phyloP scores from a whole-genome alignment of 202 grass and related monocot species.

The Alloteropsis angusta region DNA sequence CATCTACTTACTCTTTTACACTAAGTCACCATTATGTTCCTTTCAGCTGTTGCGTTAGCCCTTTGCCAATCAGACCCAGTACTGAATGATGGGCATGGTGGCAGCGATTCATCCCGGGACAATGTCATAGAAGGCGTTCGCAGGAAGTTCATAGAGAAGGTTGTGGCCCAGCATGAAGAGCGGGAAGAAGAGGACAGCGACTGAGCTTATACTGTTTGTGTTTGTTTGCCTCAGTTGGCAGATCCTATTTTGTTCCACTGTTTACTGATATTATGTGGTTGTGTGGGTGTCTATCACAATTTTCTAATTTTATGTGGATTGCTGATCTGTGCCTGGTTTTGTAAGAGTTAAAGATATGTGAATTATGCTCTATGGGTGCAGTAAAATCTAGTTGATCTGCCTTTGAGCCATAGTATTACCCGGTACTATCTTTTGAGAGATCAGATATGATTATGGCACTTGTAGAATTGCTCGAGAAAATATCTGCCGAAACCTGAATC shows the following conservation, averaged over 20 bases:
- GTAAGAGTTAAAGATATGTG: not conserved
- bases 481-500: not conserved
- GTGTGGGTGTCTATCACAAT: not conserved
- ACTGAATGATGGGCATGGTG: constrained; percentile 73
- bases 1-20: not conserved
- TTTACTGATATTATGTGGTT: not conserved
- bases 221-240: constrained; percentile 7
- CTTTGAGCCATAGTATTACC: not conserved
- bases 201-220: constrained; percentile 20
- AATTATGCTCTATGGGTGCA: not conserved
- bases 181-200: constrained; percentile 78
- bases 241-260: not conserved
- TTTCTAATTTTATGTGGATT: not conserved
- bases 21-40: constrained; percentile 10
- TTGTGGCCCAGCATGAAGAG: constrained; percentile 71
- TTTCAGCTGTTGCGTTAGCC: constrained; percentile 77
- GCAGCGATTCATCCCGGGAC: constrained; percentile 51
- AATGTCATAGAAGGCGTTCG: constrained; percentile 82
- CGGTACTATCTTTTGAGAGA: not conserved
- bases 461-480: not conserved
- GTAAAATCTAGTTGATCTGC: not conserved
- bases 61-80: constrained; percentile 86
- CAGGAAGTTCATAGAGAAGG: constrained; percentile 90
- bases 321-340: not conserved
- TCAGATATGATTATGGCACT: not conserved